Evolutionary conservation across 129 eudicot genomes (phyloP), one percentile per base, ranked within the genome.

Genomic region (Erigeron canadensis): DNA sequence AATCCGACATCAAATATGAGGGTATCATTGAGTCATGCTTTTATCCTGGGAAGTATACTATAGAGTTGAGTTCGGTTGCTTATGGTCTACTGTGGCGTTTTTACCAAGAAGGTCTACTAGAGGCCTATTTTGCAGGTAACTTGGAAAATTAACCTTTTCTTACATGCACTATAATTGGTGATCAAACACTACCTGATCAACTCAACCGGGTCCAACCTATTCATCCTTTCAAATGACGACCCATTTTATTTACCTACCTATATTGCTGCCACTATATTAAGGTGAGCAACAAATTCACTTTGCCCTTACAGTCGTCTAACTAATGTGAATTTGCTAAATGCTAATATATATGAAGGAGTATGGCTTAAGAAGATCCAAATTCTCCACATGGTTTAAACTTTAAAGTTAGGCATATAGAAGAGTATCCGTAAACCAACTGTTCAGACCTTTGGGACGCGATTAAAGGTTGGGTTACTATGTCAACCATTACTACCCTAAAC

Each of bases 361-460:
- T 88, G 86, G 95, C 94, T 13, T 87, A 59, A 58, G 81, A 83
- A 67, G 96, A 90, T 79, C 87, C 91, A 76, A 66, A 18, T 1
- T 90, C 85, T 46, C 91, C 87, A 4, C 88, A 87, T 46, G 96
- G 96, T 22, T 64, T 90, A 5, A 90, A 79, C 95, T 22, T 64
- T 90, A 5, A 90, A 79, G 56, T 85, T 90, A 54, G 22, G 84
- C 13, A 84, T 90, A n/a, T 90, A n/a, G 85, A 87, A 58, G 96
- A 87, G 70, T 90, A 90, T 68, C 95, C 94, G 41, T 90, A 64
- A 12, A 91, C 89, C 9, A 91, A 90, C 34, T 95, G 96, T 56
- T 73, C 87, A 40, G 40, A 84, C 64, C 69, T 90, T 10, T 90
- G 94, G 91, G 89, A 83, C 38, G 78, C 80, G 45, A 76, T 90